Conservation (phyloP, 768 basidiomycete species). For the Auriscalpium microsporum region DNA sequence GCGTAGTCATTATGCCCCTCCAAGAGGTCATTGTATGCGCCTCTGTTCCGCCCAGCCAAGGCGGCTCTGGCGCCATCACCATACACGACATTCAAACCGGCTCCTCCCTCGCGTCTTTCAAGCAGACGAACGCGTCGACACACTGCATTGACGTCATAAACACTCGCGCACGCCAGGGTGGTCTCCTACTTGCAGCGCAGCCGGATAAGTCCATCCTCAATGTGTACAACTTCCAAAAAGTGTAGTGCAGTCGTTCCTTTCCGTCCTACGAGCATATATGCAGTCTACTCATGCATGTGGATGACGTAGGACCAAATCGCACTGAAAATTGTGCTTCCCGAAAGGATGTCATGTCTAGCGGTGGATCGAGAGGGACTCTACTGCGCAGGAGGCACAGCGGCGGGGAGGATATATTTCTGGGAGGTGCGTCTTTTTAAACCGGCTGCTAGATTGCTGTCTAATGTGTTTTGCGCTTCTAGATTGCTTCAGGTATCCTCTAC, state of each 20-base stretch:
- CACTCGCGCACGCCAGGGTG: conserved; percentile 67
- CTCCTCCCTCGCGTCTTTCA: conserved; percentile 73
- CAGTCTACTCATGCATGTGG: not conserved
- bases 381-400: conserved; percentile 81
- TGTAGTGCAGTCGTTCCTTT: conserved; percentile 43
- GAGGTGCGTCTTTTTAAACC: conserved; percentile 51
- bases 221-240: conserved; percentile 93
- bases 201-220: conserved; percentile 83
- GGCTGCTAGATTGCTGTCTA: not conserved
- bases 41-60: conserved; percentile 38
- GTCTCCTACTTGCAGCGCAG: conserved; percentile 77
- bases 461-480: conserved; percentile 34
- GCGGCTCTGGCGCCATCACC: conserved; percentile 56
- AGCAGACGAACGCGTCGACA: conserved; percentile 61
- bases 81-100: conserved; percentile 81
- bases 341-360: conserved; percentile 76
- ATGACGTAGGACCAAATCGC: conserved; percentile 75
- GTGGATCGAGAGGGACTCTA: conserved; percentile 64
- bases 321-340: conserved; percentile 80
- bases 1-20: conserved; percentile 38
- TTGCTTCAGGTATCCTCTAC: conserved; percentile 89
- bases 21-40: conserved; percentile 65
- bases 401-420: conserved; percentile 93
- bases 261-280: not conserved
- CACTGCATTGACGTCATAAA: conserved; percentile 65